These are phyloP conservation scores for Penicillium tannophilum DNA, from an alignment of 495 filamentous ascomycete species.

Conservation along the genomic window DNA sequence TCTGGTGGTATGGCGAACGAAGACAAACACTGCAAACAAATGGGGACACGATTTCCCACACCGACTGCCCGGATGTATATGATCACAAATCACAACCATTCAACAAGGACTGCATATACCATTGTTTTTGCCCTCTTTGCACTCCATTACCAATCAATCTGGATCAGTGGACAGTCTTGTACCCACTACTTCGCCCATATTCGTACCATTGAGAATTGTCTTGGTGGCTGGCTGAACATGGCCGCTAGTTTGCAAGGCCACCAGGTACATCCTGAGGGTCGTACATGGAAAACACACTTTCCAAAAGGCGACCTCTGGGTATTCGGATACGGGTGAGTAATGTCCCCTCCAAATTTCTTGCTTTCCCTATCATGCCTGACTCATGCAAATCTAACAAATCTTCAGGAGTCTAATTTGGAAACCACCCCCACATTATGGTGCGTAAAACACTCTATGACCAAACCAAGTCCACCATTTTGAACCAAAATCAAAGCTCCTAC, in stretches of 20 bases:
- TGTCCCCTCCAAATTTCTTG: neutral
- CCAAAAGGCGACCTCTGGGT: slow-evolving; percentile 74
- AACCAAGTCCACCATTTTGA: neutral
- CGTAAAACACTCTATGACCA: slow-evolving; percentile 20
- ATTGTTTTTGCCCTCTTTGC: no score
- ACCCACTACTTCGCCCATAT: no score
- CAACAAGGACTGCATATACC: no score
- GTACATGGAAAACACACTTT: slow-evolving; percentile 47
- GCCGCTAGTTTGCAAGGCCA: slow-evolving; percentile 25
- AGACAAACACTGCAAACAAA: no score
- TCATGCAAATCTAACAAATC: neutral
- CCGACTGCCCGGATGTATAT: no score
- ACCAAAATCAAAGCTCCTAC: neutral
- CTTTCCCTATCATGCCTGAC: neutral
- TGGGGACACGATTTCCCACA: no score
- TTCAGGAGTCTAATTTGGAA: slow-evolving; percentile 95
- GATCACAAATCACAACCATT: no score
- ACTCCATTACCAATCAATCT: no score
- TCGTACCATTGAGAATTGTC: neutral
- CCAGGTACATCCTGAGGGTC: slow-evolving; percentile 34
- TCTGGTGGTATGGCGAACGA: no score
- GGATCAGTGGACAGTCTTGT: no score
- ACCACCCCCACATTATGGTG: slow-evolving; percentile 94
- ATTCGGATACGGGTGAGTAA: slow-evolving; percentile 83
- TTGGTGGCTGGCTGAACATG: slow-evolving; percentile 18